phyloP scores from a whole-genome alignment of 805 yeast genomes.

The Saccharomycopsis sp. region DNA sequence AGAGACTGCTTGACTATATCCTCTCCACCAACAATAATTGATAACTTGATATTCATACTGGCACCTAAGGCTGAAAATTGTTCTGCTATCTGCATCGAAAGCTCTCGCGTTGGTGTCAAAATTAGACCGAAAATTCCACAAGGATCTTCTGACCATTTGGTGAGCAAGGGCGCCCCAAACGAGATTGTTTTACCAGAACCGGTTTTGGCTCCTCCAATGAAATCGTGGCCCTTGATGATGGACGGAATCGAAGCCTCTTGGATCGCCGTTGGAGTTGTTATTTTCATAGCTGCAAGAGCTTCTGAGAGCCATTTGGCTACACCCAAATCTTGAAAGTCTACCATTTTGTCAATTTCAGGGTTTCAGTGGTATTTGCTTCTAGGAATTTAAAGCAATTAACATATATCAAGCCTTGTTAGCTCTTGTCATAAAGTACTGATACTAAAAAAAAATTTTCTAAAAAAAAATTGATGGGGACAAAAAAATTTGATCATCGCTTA shows the following conservation, averaged over 20 bases:
- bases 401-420: too few species aligned
- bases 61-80: slow-evolving; percentile 93
- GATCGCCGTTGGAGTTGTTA: slow-evolving; percentile 76
- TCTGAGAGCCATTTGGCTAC: slow-evolving; percentile 83
- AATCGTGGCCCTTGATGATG: slow-evolving; percentile 75
- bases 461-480: neutral
- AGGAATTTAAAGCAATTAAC: too few species aligned
- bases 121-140: slow-evolving; percentile 85
- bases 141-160: slow-evolving; percentile 94
- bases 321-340: slow-evolving; percentile 55
- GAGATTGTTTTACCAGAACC: slow-evolving; percentile 98
- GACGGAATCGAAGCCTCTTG: slow-evolving; percentile 86
- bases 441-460: too few species aligned
- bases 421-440: too few species aligned
- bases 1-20: slow-evolving; percentile 87
- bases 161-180: slow-evolving; percentile 94
- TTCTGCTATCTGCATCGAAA: slow-evolving; percentile 95
- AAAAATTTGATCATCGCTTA: neutral
- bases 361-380: too few species aligned
- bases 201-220: slow-evolving; percentile 97
- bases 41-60: slow-evolving; percentile 73
- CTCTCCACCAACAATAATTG: slow-evolving; percentile 90
- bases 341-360: neutral
- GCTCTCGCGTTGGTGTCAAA: slow-evolving; percentile 87
- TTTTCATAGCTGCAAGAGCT: slow-evolving; percentile 73